phyloP scores from a whole-genome alignment of 257 asterid genomes.

The Solanum pimpinellifolium region DNA sequence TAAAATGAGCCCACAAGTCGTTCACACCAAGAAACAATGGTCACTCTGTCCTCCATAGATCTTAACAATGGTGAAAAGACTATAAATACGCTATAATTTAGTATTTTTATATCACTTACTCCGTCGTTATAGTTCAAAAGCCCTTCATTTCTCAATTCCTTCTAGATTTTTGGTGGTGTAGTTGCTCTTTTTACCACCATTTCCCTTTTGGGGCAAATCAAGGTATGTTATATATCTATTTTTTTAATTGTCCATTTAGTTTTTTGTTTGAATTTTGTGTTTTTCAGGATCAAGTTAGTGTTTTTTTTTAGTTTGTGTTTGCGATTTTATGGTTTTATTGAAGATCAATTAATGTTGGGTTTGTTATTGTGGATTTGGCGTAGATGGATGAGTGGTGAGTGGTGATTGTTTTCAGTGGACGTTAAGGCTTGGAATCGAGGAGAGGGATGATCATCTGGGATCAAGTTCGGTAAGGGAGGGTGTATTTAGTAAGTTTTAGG shows the following conservation, averaged over 20 bases:
- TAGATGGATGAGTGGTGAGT: not conserved
- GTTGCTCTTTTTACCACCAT: not conserved
- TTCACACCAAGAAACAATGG: not conserved
- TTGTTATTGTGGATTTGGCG: not conserved
- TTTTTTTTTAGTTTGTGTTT: constrained; percentile 1
- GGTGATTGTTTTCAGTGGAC: not conserved
- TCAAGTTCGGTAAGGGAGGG: constrained; percentile 8
- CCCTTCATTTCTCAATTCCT: not conserved
- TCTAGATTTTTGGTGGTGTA: not conserved
- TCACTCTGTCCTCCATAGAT: not conserved
- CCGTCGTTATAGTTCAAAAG: not conserved
- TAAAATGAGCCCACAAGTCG: not conserved
- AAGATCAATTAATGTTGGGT: not conserved
- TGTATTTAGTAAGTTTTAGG: not conserved
- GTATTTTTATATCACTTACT: not conserved
- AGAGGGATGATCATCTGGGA: constrained; percentile 7
- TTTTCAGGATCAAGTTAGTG: not conserved
- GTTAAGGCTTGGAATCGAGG: constrained; percentile 32
- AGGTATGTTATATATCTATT: not conserved
- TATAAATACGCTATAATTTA: not conserved
- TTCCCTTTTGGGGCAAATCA: not conserved
- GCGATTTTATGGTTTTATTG: constrained; percentile 5
- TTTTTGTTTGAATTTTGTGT: not conserved
- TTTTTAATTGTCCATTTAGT: too few relatives aligned
- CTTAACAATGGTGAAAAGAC: not conserved